phyloP scores from a whole-genome alignment of 2,329 filamentous ascomycete species.

The Rutstroemia sp. region DNA sequence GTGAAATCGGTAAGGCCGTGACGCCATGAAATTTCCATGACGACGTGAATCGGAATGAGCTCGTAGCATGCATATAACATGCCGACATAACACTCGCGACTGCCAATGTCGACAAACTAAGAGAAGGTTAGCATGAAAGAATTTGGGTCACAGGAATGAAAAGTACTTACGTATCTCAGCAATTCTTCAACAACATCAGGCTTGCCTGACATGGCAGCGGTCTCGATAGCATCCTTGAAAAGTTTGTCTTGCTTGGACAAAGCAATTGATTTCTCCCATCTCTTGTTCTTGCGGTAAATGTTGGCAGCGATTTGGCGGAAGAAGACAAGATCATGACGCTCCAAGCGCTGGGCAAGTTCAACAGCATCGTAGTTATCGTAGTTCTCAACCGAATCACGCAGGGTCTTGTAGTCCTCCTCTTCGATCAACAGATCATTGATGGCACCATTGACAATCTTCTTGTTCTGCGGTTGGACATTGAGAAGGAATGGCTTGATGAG shows the following conservation, averaged over 20 bases:
- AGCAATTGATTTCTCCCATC: slow-evolving; percentile 98
- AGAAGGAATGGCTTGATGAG: slow-evolving; percentile 98
- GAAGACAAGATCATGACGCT: slow-evolving; percentile 97
- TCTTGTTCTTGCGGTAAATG: slow-evolving; percentile 99
- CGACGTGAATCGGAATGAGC: slow-evolving; percentile 83
- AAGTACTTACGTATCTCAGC: slow-evolving; percentile 80
- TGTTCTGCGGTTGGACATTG: slow-evolving; percentile 94
- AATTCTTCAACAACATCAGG: slow-evolving; percentile 90
- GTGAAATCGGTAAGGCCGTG: slow-evolving; percentile 92
- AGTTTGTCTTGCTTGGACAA: slow-evolving; percentile 98
- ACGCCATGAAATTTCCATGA: slow-evolving; percentile 96
- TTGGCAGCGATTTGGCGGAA: slow-evolving; percentile 97
- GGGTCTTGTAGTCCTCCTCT: slow-evolving; percentile 98
- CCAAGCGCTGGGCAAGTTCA: slow-evolving; percentile 81
- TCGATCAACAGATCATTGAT: slow-evolving; percentile 98
- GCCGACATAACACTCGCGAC: slow-evolving; percentile 98
- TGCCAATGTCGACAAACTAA: slow-evolving; percentile 97
- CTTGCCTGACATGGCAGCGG: slow-evolving; percentile 86
- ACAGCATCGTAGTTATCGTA: slow-evolving; percentile 99
- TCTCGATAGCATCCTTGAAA: slow-evolving; percentile 99
- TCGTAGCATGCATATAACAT: slow-evolving; percentile 99
- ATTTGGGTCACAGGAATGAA: neutral
- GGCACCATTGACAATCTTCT: slow-evolving; percentile 94
- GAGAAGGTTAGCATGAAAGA: slow-evolving; percentile 31
- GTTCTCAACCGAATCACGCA: slow-evolving; percentile 95